Evolutionary conservation across 2,329 filamentous ascomycete genomes (phyloP).

Genomic region (Fusarium penzigii): DNA sequence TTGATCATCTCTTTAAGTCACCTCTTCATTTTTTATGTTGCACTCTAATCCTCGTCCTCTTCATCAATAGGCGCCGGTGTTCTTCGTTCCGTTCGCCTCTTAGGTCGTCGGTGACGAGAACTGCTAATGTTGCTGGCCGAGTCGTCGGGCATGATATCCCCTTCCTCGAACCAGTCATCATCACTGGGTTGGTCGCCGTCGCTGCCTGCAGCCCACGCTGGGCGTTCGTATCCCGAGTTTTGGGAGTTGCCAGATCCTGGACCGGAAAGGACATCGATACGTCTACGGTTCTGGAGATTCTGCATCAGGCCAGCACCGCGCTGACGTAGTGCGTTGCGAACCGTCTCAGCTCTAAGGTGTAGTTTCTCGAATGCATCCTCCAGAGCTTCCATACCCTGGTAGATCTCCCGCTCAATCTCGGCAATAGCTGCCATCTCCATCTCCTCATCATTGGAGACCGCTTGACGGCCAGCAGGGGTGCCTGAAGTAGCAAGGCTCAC

Average conservation of each 20-base stretch:
- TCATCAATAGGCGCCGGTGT: slow-evolving; percentile 75
- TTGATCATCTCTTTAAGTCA: not conserved
- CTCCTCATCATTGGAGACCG: slow-evolving; percentile 90
- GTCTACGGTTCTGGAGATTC: slow-evolving; percentile 61
- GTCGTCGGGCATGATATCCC: slow-evolving; percentile 73
- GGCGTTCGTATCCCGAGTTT: slow-evolving; percentile 46
- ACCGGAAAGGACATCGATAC: slow-evolving; percentile 55
- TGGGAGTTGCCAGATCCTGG: slow-evolving; percentile 49
- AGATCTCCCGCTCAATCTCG: slow-evolving; percentile 92
- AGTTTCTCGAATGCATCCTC: slow-evolving; percentile 92
- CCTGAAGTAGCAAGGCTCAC: slow-evolving; percentile 57
- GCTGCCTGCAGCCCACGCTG: slow-evolving; percentile 39
- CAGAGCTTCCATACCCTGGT: slow-evolving; percentile 87
- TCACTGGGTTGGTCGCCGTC: slow-evolving; percentile 54
- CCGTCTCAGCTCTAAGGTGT: slow-evolving; percentile 80
- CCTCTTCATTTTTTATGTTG: not conserved
- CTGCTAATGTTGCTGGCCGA: slow-evolving; percentile 79
- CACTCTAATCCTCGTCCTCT: slow-evolving; percentile 63
- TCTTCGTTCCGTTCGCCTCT: slow-evolving; percentile 66
- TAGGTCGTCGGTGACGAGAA: slow-evolving; percentile 65
- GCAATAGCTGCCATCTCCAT: slow-evolving; percentile 87
- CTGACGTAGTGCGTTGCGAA: slow-evolving; percentile 77
- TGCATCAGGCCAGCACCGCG: slow-evolving; percentile 75
- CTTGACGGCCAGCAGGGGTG: slow-evolving; percentile 46
- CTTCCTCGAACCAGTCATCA: slow-evolving; percentile 60